Evolutionary conservation across 345 rosid species (phyloP).

Genomic region (Dimocarpus longan): DNA sequence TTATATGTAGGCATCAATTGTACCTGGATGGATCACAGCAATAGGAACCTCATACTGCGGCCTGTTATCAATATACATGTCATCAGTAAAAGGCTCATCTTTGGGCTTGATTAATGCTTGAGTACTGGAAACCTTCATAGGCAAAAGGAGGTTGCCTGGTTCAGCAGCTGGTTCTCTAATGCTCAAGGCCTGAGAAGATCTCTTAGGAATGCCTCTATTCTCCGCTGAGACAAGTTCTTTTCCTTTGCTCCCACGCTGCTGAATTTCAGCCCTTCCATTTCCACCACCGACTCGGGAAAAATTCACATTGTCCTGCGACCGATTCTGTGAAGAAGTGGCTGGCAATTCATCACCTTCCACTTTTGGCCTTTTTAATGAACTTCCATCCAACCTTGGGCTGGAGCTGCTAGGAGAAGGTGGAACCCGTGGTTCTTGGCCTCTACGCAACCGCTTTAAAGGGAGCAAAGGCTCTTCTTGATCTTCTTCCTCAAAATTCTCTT

Average conservation of each 20-base stretch:
- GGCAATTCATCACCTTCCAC: constrained; percentile 37
- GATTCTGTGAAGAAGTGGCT: constrained; percentile 23
- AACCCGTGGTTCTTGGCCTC: constrained; percentile 46
- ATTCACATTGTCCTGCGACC: constrained; percentile 21
- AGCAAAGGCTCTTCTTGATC: constrained; percentile 52
- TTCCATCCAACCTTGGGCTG: constrained; percentile 31
- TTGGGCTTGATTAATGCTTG: constrained; percentile 42
- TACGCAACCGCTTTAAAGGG: constrained; percentile 75
- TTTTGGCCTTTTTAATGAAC: constrained; percentile 34
- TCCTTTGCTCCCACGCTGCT: constrained; percentile 38
- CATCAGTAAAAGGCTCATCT: constrained; percentile 59
- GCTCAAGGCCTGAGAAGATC: constrained; percentile 29
- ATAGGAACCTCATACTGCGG: constrained; percentile 46
- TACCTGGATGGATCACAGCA: constrained; percentile 60
- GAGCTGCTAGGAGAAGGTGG: constrained; percentile 27
- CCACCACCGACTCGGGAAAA: constrained; percentile 2
- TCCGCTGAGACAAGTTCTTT: constrained; percentile 43
- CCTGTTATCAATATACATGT: constrained; percentile 38
- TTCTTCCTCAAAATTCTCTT: constrained; percentile 44
- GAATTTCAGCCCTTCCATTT: constrained; percentile 17
- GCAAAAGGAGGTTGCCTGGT: constrained; percentile 8
- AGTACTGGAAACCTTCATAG: constrained; percentile 24
- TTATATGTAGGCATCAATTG: neutral
- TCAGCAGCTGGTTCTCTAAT: constrained; percentile 32
- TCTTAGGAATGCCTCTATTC: constrained; percentile 20